Evolutionary conservation across 2,329 filamentous ascomycete species (phyloP), one percentile per base, ranked within the genome.

Genomic region (Ceratocystis eucalypticola): DNA sequence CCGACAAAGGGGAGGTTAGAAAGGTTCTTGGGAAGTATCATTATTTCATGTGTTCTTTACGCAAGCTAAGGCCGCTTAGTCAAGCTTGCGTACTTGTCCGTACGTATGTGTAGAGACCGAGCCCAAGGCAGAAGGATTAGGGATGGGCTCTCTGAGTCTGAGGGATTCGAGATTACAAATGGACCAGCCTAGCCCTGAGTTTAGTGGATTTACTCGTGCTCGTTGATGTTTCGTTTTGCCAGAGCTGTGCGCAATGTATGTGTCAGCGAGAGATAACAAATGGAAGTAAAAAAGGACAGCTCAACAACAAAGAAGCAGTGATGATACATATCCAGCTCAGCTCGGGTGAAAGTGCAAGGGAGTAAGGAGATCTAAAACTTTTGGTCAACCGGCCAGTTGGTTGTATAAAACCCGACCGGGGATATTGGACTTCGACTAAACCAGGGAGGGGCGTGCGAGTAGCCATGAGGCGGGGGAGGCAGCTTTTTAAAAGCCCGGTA

Each of bases 161-260:
- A 37, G 53, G 53, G 53, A 59, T 59, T 59, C 22, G 28, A 30
- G 48, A 53, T 15, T 53, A 53, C 48, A 53, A 53, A 53, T 53
- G 20, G 22, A 15, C 48, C 48, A 53, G 48, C 10, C 48, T 53
- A 25, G 48, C 48, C 48, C 20, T 53, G 20, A 25, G 15, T n/a
- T 53, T 53, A n/a, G 15, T 7, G 48, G 12, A 6, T 25, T 53
- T 41, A 41, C 37, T 41, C 37, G 37, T 41, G 37, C 33, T 8
- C 3, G 33, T 41, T 41, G 37, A 41, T 41, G 37, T 41, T 41
- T 12, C 37, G 6, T 15, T 15, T 12, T 53, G 22, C 48, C 20
- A 41, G 37, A 41, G 10, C 10, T 41, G 37, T 41, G 37, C 37
- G 37, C 37, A 41, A 41, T 41, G 37, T 41, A 37, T 37, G 33